Base-by-base conservation (phyloP, 2,329 filamentous ascomycete genomes). In the Nigrograna mackinnonii region DNA sequence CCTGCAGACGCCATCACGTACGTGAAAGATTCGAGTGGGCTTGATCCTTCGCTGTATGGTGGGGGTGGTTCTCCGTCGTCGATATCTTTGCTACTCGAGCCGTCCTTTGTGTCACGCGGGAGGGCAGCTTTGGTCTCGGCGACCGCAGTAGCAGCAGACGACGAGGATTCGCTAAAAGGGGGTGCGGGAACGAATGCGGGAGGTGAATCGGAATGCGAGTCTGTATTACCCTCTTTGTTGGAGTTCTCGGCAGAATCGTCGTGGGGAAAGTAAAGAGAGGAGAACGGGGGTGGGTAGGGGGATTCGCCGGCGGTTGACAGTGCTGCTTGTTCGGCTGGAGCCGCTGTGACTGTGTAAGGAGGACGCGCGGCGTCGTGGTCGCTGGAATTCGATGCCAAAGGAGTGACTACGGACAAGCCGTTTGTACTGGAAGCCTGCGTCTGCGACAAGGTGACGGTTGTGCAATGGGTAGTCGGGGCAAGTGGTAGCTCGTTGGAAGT, bases 1-100 rank as follows among this genome's bases (percentile, higher is more conserved):
- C 92, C 92, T 74, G 92, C 91, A 69, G 91, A 89, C 74, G 94
- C 91, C 94, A 99, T 99, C 69, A 96, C 83, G 82, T 95, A 99
- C 60, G 87, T 86, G 66, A 99, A 99, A 44, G 90, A 89, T 47
- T 87, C 82, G 68, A 99, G 84, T 50, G 94, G 94, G 76, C 90
- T 96, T 48, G 85, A 87, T 60, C 92, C 91, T 82, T 97, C 92
- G 56, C 89, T 91, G 71, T 99, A 99, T 43, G 94, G 92, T 44
- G 94, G 94, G 47, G 94, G 94, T 45, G 92, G 92, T 75, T 97
- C 94, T 72, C 83, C 82, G 73, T 97, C 92, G 77, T 85, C 82
- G 45, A 79, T 64, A 44, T 76, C 82, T 68, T 94, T 94, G 58
- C 83, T 83, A 45, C 84, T 84, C 26, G 84, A 81, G 58, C 86